phyloP scores from a whole-genome alignment of 306 rosid species.

The Ormosia emarginata region DNA sequence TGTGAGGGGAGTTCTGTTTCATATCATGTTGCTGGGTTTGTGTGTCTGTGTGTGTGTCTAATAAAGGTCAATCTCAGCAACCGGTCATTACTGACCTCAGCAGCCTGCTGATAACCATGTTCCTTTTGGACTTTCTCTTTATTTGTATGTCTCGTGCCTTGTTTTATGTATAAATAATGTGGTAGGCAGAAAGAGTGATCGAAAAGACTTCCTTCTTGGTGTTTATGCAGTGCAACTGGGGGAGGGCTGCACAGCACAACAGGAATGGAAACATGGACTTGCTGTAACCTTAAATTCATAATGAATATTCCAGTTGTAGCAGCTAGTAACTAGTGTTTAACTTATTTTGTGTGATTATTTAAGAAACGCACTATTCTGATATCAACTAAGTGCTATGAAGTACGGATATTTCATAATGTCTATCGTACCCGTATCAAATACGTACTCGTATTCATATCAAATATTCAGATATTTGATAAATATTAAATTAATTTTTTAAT shows the following conservation, averaged over 20 bases:
- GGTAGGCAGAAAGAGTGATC: neutral
- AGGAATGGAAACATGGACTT: neutral
- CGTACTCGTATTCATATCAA: no score
- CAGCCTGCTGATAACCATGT: neutral
- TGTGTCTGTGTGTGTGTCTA: neutral
- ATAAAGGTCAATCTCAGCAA: conserved; percentile 12
- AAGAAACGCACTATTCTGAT: neutral
- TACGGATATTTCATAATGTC: no score
- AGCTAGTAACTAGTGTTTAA: neutral
- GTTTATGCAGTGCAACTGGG: neutral
- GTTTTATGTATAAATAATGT: neutral
- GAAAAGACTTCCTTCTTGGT: neutral
- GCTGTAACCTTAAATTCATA: neutral
- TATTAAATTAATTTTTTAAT: no score
- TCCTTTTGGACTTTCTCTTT: neutral
- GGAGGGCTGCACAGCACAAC: neutral
- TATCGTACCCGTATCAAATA: no score
- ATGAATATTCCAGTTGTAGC: neutral
- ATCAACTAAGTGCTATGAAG: no score
- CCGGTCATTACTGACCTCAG: neutral
- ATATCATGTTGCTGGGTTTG: neutral
- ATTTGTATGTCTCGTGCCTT: neutral
- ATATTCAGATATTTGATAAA: no score
- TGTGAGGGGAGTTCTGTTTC: conserved; percentile 13
- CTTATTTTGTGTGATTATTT: neutral